Evolutionary conservation across 805 yeast species (phyloP), one percentile per base, ranked within the genome.

Genomic region (Barnettozyma vustinii): DNA sequence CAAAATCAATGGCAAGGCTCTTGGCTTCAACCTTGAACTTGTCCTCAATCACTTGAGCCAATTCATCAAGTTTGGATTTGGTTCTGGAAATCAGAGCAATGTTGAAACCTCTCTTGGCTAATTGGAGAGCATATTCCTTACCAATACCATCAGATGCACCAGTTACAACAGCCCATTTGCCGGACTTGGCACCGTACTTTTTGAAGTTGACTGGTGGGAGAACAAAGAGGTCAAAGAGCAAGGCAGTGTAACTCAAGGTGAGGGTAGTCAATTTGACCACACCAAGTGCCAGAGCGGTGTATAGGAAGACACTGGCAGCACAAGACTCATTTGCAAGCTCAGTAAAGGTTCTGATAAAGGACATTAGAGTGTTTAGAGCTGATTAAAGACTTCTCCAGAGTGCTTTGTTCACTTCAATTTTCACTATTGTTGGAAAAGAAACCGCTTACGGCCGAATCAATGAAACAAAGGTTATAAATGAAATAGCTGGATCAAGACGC

Each of bases 71-170:
- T 64, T 91, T 92, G 27, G 86, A 71, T 62, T 76, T 76, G 16
- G 96, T 89, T 69, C 99, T 81, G 23, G 97, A 87, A 15, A 92
- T 82, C 56, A 94, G 75, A 12, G 88, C 82, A 42, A 94, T 66
- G 58, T 90, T 91, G 66, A 91, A 84, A 2, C 96, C 96, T 55
- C 77, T 81, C 47, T 75, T 67, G 12, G 98, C 99, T 67, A 94
- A 76, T 69, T 92, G 98, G 23, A 69, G 62, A 2, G 97, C 83
- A 63, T 79, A 94, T 66, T 94, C 96, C 64, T 91, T 89, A 50
- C 99, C 99, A 61, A 94, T 85, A 33, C 99, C 99, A 65, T 94
- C 98, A 43, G 97, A 88, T 4, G 97, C 95, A 50, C 99, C 99
- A 7, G 99, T 94, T 16, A 94, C 79, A 30, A 94, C 86, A n/a